Percentiles rank a stretch among this genome's conserved stretches.
Conservation (phyloP, 164 flowering plant species). For the Annona cherimola region DNA sequence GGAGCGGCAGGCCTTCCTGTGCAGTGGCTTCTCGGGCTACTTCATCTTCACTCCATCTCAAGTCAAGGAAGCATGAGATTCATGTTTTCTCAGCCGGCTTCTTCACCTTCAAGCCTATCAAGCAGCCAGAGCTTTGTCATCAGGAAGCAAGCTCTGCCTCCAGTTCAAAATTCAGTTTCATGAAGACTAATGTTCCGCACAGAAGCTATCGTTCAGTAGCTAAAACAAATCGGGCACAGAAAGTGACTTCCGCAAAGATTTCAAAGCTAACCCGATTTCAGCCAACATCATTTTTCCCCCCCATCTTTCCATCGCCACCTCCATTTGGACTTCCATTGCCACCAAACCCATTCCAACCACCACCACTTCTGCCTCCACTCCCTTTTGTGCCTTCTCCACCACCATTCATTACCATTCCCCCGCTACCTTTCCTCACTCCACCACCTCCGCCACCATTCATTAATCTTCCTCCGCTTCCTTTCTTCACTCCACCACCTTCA, state of each 20-base stretch:
- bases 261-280: conserved; percentile 2
- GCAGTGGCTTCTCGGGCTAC: conserved; percentile 58
- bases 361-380: conserved; percentile 3
- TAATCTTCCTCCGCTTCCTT: conserved; percentile 1
- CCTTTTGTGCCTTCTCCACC: neutral
- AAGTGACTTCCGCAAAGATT: neutral
- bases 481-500: neutral
- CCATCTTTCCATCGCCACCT: conserved; percentile 7
- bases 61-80: conserved; percentile 47
- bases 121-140: conserved; percentile 49
- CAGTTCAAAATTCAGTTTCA: conserved; percentile 10
- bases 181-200: neutral
- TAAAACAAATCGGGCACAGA: no score
- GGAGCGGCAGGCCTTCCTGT: conserved; percentile 62
- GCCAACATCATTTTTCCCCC: conserved; percentile 4
- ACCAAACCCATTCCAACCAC: conserved; percentile 8
- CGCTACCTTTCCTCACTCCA: conserved; percentile 19
- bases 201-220: no score
- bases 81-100: conserved; percentile 60
- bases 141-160: conserved; percentile 37
- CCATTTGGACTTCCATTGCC: conserved; percentile 11
- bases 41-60: conserved; percentile 51
- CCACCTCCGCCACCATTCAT: conserved; percentile 22
- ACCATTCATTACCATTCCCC: conserved; percentile 17
- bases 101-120: conserved; percentile 62